Base-by-base conservation (phyloP, 2,329 filamentous ascomycete genomes). In the Seiridium cupressi region DNA sequence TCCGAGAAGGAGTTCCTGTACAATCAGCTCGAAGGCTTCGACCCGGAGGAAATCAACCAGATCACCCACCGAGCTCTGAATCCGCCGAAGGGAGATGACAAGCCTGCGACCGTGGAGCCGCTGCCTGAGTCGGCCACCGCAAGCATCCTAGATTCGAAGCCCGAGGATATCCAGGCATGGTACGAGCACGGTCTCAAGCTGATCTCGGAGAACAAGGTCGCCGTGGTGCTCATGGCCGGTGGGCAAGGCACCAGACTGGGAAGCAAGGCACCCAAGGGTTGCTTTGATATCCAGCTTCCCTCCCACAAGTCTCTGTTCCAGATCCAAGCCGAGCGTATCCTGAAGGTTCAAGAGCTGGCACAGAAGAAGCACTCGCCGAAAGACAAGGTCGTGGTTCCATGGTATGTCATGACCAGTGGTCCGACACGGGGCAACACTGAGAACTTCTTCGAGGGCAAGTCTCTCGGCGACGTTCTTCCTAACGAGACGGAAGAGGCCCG, bases 401-500 rank as follows among this genome's bases (percentile, higher is more conserved):
- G 95, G 95, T 99, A 99, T 79, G 92, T 99, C 76, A 99, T 99
- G 95, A 99, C 95, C 70, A 97, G 92, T 70, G 95, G 95, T 4
- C 95, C 95, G 51, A 99, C 95, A 6, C 87, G 93, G 66, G 87
- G 87, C 63, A 92, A 93, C 46, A 99, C 95, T n/a, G 91, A 97
- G 81, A 82, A 90, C 63, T 99, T 95, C 81, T 98, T 99, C 77
- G 69, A 69, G 55, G 71, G 70, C 57, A 65, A 73, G 51, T 63
- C 61, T 38, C 63, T 73, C 5, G 68, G 66, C 13, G 69, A 72
- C 51, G 32, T 61, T 35, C 62, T 73, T 34, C 68, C 64, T 9
- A 70, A 69, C n/a, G 80, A 90, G 74, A 84, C 96, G 76, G 84
- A 98, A 81, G 85, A 86, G 13, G 56, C 55, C 35, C 64, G 71